Conservation (phyloP, 352 stramenopile species). For the Pythium chondricola region DNA sequence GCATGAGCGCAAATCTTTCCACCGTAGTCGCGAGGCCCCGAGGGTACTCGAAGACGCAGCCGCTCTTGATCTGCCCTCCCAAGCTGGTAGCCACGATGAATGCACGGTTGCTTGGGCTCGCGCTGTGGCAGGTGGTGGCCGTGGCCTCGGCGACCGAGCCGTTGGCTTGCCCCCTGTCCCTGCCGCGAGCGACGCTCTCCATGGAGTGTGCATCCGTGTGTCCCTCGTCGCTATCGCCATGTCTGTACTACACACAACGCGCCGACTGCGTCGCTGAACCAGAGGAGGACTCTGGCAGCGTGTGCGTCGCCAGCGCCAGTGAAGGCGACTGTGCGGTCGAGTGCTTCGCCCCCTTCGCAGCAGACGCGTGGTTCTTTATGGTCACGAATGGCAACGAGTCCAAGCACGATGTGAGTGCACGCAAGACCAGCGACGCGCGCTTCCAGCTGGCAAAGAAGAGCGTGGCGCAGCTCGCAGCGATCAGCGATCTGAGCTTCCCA, state of each 20-base stretch:
- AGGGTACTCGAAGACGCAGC: too few relatives aligned
- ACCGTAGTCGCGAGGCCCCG: too few relatives aligned
- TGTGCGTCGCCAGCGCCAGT: constrained; percentile 4
- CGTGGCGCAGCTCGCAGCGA: constrained; percentile 10
- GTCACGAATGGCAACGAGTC: constrained; percentile 25
- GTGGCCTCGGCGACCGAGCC: neutral
- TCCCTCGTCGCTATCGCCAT: constrained; percentile 9
- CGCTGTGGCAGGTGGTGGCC: too few relatives aligned
- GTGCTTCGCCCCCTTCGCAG: constrained; percentile 28
- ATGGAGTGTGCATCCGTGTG: constrained; percentile 13
- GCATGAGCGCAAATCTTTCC: too few relatives aligned
- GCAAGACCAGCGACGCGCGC: constrained; percentile 4
- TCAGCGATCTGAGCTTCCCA: constrained; percentile 28
- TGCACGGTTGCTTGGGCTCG: too few relatives aligned
- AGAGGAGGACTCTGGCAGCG: constrained; percentile 3
- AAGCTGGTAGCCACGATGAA: too few relatives aligned
- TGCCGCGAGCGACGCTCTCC: constrained; percentile 8
- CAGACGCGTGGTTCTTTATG: constrained; percentile 26
- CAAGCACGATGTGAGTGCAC: constrained; percentile 21
- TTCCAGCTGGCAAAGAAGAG: constrained; percentile 26
- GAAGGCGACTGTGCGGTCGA: constrained; percentile 26
- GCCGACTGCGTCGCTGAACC: constrained; percentile 7
- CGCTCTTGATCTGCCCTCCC: too few relatives aligned
- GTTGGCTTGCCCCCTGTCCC: constrained; percentile 9
- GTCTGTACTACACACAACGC: constrained; percentile 12